These are phyloP conservation scores for Moesziomyces parantarcticus DNA, from an alignment of 1,284 basidiomycete species.

Conservation along the genomic window DNA sequence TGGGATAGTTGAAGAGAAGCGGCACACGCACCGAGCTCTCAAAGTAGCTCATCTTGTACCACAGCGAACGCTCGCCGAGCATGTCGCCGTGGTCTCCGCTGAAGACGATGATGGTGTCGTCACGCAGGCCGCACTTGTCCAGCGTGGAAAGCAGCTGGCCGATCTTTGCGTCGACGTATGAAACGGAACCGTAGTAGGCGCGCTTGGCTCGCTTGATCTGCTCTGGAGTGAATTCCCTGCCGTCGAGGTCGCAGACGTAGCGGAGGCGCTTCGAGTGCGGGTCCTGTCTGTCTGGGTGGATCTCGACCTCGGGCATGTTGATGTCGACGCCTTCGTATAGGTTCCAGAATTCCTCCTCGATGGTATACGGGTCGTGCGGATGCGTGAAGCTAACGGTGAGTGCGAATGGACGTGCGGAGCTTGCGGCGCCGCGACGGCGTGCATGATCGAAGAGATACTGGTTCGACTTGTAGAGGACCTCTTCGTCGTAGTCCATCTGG, in stretches of 20 bases:
- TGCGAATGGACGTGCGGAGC: conserved; percentile 20
- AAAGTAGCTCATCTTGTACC: conserved; percentile 50
- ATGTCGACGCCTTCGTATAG: conserved; percentile 35
- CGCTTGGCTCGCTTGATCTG: conserved; percentile 43
- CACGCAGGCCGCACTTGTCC: conserved; percentile 34
- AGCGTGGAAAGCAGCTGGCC: conserved; percentile 26
- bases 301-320: conserved; percentile 42
- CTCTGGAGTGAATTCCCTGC: conserved; percentile 29
- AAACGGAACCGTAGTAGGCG: conserved; percentile 39
- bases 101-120: conserved; percentile 37
- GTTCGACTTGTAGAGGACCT: conserved; percentile 39
- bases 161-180: conserved; percentile 40
- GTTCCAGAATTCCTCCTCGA: conserved; percentile 38
- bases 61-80: conserved; percentile 36
- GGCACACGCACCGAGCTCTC: conserved; percentile 44
- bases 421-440: conserved; percentile 10
- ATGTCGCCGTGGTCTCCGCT: conserved; percentile 43
- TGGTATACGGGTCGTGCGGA: conserved; percentile 44
- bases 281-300: conserved; percentile 29
- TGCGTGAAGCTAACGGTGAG: conserved; percentile 42
- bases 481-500: conserved; percentile 47
- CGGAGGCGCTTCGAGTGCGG: conserved; percentile 42
- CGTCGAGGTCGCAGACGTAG: conserved; percentile 38
- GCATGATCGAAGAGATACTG: conserved; percentile 38
- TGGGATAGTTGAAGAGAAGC: conserved; percentile 40